Conservation (phyloP, 352 stramenopile species). For the Phytophthora podocarpi region DNA sequence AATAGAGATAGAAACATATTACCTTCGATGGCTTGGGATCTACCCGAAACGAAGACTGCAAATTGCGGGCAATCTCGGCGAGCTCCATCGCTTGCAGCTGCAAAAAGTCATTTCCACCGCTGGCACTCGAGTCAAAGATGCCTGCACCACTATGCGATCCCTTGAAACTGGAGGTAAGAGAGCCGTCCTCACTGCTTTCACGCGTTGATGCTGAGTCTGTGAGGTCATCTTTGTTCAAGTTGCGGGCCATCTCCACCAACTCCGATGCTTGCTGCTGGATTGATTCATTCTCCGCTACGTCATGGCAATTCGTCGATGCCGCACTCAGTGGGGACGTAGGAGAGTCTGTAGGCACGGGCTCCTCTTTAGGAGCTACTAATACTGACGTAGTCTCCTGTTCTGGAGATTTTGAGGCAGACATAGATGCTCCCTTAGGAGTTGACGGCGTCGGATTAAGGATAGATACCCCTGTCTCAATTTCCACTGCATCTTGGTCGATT, state of each 20-base stretch:
- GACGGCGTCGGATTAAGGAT: background rate
- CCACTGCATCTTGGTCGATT: background rate
- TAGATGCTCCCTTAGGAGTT: constrained; percentile 1
- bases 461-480: background rate
- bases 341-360: background rate
- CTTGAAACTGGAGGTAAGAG: constrained; percentile 33
- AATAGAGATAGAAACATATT: background rate
- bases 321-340: constrained; percentile 10
- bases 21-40: constrained; percentile 31
- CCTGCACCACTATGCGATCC: constrained; percentile 21
- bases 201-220: constrained; percentile 37
- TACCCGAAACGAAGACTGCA: constrained; percentile 57
- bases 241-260: constrained; percentile 45
- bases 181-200: constrained; percentile 40
- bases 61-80: constrained; percentile 61
- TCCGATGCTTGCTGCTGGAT: constrained; percentile 47
- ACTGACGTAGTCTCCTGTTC: background rate
- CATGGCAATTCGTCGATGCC: constrained; percentile 12
- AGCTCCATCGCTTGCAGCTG: constrained; percentile 71
- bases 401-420: background rate
- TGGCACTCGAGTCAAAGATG: constrained; percentile 19
- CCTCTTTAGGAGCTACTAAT: background rate
- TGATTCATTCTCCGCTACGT: constrained; percentile 36
- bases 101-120: constrained; percentile 46
- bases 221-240: constrained; percentile 40